Percentiles rank a stretch among this genome's conserved stretches.
phyloP scores from a whole-genome alignment of 331 rosid species.

The Cydonia oblonga region DNA sequence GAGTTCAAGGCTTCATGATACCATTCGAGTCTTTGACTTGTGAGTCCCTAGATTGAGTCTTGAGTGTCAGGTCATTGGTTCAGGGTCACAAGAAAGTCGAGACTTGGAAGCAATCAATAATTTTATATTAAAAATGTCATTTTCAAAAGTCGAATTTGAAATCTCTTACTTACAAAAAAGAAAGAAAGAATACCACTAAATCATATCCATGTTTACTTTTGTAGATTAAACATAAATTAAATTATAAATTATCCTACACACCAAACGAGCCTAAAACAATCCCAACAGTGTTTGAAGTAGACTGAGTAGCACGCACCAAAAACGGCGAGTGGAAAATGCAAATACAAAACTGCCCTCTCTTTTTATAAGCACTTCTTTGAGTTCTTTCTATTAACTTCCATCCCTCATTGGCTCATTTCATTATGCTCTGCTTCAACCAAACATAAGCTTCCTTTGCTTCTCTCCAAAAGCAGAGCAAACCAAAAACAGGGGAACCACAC shows the following conservation, averaged over 20 bases:
- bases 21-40: not conserved
- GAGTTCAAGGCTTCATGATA: not conserved
- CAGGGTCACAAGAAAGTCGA: not conserved
- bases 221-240: not conserved
- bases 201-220: not conserved
- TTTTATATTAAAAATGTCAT: too few relatives aligned
- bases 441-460: not conserved
- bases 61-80: not conserved
- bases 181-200: too few relatives aligned
- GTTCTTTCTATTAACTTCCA: not conserved
- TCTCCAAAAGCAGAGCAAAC: not conserved
- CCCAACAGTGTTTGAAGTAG: not conserved
- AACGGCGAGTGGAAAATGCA: constrained; percentile 4
- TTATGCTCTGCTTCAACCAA: not conserved
- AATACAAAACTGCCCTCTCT: not conserved
- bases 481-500: not conserved
- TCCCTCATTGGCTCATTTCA: not conserved
- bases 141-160: accelerated
- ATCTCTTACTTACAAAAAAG: accelerated
- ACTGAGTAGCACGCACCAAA: not conserved
- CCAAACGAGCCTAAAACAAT: not conserved
- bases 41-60: not conserved
- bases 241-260: not conserved
- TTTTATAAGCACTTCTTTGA: constrained; percentile 10
- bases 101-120: not conserved